Evolutionary conservation across 352 stramenopile species (phyloP).

Genomic region (Phytophthora europaea): DNA sequence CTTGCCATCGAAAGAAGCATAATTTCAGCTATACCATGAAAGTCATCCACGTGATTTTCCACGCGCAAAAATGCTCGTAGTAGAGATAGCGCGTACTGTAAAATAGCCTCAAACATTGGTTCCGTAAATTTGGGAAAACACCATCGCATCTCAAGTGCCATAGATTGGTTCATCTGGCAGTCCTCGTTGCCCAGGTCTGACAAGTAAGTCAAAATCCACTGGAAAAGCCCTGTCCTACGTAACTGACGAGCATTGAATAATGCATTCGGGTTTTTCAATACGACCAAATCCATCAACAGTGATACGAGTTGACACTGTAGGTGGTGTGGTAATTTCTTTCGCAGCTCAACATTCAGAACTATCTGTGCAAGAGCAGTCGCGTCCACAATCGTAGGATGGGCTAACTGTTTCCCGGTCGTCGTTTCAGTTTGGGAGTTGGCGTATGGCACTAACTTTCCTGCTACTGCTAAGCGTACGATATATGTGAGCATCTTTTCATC

Average conservation of each 20-base stretch:
- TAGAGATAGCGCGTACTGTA: conserved; percentile 58
- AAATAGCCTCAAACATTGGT: conserved; percentile 50
- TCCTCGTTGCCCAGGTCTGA: conserved; percentile 62
- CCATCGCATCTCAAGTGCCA: conserved; percentile 49
- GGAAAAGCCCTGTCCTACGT: conserved; percentile 56
- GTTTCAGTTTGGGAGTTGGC: conserved; percentile 3
- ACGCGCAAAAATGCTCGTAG: conserved; percentile 57
- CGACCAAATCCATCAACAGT: conserved; percentile 57
- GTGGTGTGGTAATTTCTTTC: conserved; percentile 43
- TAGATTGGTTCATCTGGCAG: conserved; percentile 36
- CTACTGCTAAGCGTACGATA: conserved; percentile 59
- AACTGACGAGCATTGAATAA: conserved; percentile 84
- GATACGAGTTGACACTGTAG: conserved; percentile 67
- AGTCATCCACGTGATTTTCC: conserved; percentile 71
- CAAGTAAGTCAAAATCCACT: conserved; percentile 70
- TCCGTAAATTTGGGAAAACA: conserved; percentile 66
- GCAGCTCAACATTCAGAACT: conserved; percentile 60
- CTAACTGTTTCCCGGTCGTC: conserved; percentile 1
- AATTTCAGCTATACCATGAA: conserved; percentile 51
- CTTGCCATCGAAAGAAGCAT: conserved; percentile 63
- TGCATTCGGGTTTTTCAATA: conserved; percentile 68
- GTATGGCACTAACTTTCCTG: conserved; percentile 42
- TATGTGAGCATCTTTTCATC: conserved; percentile 57
- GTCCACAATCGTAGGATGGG: conserved; percentile 65
- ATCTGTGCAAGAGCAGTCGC: conserved; percentile 59